Evolutionary conservation across 208 protist species (phyloP).

Genomic region (Leishmania turanica): DNA sequence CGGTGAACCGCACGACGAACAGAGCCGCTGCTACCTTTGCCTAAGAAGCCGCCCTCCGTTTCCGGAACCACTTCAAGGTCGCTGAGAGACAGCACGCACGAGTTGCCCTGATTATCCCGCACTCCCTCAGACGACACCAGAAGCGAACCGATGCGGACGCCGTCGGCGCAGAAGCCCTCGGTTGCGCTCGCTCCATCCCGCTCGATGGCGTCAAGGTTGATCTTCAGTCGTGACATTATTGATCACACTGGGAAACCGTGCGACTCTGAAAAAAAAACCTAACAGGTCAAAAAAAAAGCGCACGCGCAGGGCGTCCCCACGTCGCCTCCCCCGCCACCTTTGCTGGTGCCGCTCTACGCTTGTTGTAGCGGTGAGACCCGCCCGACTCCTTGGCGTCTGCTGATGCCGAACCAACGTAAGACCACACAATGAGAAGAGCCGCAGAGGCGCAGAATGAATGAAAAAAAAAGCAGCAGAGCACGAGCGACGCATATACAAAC

Average conservation of each 20-base stretch:
- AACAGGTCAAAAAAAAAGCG: background rate
- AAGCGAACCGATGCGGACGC: conserved; percentile 72
- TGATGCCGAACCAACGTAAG: background rate
- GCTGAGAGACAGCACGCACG: conserved; percentile 75
- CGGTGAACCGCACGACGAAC: conserved; percentile 69
- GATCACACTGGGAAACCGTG: background rate
- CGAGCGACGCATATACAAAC: background rate
- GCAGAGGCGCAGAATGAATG: background rate
- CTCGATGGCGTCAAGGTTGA: conserved; percentile 77
- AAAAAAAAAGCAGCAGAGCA: conserved; percentile 4
- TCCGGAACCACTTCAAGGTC: conserved; percentile 67
- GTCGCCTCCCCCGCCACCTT: too few relatives aligned
- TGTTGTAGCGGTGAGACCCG: background rate
- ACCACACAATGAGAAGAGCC: background rate
- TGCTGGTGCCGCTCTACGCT: background rate
- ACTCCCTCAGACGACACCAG: conserved; percentile 79
- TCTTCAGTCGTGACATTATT: conserved; percentile 53
- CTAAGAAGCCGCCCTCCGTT: conserved; percentile 64
- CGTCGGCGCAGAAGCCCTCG: conserved; percentile 55
- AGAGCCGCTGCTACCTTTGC: conserved; percentile 83
- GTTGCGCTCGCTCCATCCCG: conserved; percentile 45
- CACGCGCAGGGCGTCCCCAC: background rate
- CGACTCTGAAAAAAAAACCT: background rate
- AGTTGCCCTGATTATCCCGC: conserved; percentile 46
- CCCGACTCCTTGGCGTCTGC: background rate